These are phyloP conservation scores for Leishmania gerbilli DNA, from an alignment of 208 protist species.

Conservation along the genomic window DNA sequence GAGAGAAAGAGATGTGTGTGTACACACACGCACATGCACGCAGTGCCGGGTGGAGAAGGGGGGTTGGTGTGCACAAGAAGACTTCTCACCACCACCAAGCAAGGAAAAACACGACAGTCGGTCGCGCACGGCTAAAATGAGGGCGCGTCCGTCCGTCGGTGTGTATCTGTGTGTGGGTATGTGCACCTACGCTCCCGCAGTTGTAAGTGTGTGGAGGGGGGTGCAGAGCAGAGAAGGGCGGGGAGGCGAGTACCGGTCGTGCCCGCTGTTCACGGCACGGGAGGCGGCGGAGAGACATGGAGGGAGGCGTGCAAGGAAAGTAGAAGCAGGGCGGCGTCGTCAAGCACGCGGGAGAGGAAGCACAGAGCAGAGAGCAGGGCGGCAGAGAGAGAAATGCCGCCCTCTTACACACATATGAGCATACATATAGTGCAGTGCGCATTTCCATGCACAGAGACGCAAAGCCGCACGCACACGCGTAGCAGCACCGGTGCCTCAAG, in stretches of 20 bases:
- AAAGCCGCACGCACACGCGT: neutral
- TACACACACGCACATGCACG: neutral
- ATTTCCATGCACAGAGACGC: neutral
- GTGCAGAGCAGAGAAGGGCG: neutral
- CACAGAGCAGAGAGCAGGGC: neutral
- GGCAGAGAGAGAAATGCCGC: neutral
- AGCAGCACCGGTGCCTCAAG: neutral
- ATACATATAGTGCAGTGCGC: neutral
- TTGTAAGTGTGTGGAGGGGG: neutral
- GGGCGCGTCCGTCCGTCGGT: neutral
- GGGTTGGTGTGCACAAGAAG: neutral
- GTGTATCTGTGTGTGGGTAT: neutral
- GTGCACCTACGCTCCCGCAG: neutral
- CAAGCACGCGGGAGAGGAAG: neutral
- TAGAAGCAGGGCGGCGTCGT: neutral
- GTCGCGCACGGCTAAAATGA: neutral
- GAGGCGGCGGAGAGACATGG: neutral
- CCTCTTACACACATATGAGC: neutral
- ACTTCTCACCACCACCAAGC: neutral
- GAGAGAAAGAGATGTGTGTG: neutral
- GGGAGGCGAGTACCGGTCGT: neutral
- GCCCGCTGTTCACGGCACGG: neutral
- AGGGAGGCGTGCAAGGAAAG: neutral
- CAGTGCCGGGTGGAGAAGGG: neutral
- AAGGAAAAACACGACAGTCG: neutral